These are phyloP conservation scores for Clitopilus passeckerianus DNA, from an alignment of 768 basidiomycete genomes.

Conservation along the genomic window DNA sequence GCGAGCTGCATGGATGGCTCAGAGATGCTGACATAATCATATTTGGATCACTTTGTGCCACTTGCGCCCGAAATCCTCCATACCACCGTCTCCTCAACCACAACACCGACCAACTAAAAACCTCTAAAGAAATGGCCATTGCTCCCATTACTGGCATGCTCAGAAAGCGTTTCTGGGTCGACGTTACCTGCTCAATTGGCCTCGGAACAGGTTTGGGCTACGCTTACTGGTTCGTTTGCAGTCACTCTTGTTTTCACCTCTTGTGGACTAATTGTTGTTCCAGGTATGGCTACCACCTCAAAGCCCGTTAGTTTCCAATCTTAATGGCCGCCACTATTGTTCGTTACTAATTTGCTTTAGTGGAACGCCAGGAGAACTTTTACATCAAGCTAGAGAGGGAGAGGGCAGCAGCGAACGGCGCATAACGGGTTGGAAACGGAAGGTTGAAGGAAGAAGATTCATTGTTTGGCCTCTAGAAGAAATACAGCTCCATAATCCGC, in stretches of 20 bases:
- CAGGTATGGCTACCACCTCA: constrained; percentile 85
- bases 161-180: constrained; percentile 89
- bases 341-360: constrained; percentile 30
- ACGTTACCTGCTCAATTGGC: constrained; percentile 69
- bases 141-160: constrained; percentile 92
- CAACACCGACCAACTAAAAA: constrained; percentile 5
- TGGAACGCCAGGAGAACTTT: constrained; percentile 78
- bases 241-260: constrained; percentile 8
- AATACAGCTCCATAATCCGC: background rate
- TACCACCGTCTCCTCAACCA: constrained; percentile 16
- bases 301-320: constrained; percentile 52
- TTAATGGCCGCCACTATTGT: background rate
- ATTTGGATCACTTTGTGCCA: constrained; percentile 13
- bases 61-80: constrained; percentile 8
- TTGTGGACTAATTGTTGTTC: constrained; percentile 18
- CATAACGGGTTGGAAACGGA: constrained; percentile 5
- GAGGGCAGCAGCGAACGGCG: constrained; percentile 28
- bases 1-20: constrained; percentile 16
- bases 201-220: constrained; percentile 74
- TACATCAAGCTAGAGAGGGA: constrained; percentile 82
- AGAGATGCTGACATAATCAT: constrained; percentile 15
- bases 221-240: constrained; percentile 69
- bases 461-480: background rate
- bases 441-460: background rate
- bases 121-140: constrained; percentile 55